Conservation (phyloP, 176 grass and related monocot species). For the Cenchrus americanus region DNA sequence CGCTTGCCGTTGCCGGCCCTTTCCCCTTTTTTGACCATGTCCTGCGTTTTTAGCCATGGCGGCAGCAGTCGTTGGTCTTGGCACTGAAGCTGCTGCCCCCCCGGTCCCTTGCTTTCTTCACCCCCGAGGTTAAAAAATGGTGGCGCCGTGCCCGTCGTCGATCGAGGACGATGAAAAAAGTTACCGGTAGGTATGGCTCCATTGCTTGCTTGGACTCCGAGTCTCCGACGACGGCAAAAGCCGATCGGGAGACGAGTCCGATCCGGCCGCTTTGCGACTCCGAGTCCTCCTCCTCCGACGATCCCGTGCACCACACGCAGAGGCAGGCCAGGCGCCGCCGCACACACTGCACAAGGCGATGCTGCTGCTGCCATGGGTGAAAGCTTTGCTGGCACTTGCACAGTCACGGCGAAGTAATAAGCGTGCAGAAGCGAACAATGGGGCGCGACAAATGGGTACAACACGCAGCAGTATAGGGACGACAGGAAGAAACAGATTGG, state of each 20-base stretch:
- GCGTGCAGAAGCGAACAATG: neutral
- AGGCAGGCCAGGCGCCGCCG: neutral
- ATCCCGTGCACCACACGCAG: neutral
- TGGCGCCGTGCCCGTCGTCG: neutral
- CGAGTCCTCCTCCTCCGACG: neutral
- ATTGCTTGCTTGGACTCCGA: neutral
- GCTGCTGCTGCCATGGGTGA: neutral
- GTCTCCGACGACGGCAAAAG: neutral
- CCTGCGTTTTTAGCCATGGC: neutral
- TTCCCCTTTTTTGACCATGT: neutral
- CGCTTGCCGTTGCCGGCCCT: neutral
- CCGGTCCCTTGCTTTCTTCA: neutral
- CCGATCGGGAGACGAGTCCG: neutral
- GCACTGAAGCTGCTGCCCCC: neutral
- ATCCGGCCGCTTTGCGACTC: neutral
- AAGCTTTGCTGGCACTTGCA: neutral
- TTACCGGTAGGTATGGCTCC: neutral
- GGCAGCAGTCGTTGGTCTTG: neutral
- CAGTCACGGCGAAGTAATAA: neutral
- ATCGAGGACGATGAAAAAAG: conserved; percentile 3
- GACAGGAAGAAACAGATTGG: neutral
- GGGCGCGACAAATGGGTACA: neutral
- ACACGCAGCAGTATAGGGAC: neutral
- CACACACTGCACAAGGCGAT: neutral
- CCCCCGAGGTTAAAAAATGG: conserved; percentile 30